These are phyloP conservation scores for Ganoderma sinense DNA, from an alignment of 1,284 basidiomycete genomes.

Conservation along the genomic window DNA sequence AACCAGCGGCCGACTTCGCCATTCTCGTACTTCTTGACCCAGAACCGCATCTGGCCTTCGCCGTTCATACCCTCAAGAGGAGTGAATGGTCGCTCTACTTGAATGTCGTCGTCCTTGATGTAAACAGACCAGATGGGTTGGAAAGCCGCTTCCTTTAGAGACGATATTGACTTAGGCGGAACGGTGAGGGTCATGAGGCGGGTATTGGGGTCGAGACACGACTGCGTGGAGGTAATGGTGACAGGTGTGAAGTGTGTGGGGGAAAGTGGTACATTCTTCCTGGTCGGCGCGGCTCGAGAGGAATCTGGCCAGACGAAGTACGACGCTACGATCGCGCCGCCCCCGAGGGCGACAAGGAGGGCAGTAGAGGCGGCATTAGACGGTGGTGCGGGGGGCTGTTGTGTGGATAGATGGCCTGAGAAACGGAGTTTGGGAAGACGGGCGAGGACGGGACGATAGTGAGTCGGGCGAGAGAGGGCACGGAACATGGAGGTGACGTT, in stretches of 20 bases:
- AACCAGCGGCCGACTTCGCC: slow-evolving; percentile 88
- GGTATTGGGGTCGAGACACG: slow-evolving; percentile 48
- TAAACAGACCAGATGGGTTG: slow-evolving; percentile 78
- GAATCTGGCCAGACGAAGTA: slow-evolving; percentile 60
- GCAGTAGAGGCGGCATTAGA: slow-evolving; percentile 10
- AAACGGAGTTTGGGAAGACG: not conserved
- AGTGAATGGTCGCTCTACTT: slow-evolving; percentile 89
- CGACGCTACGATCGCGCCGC: slow-evolving; percentile 44
- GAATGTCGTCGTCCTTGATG: slow-evolving; percentile 87
- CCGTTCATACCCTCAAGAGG: slow-evolving; percentile 74
- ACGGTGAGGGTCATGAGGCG: slow-evolving; percentile 65
- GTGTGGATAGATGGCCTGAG: not conserved
- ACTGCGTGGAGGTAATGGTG: slow-evolving; percentile 60
- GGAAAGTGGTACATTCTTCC: slow-evolving; percentile 49
- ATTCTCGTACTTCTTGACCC: slow-evolving; percentile 80
- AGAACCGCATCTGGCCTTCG: slow-evolving; percentile 70
- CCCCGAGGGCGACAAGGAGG: slow-evolving; percentile 41
- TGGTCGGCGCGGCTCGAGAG: slow-evolving; percentile 48
- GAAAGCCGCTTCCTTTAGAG: slow-evolving; percentile 32
- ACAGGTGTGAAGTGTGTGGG: slow-evolving; percentile 70
- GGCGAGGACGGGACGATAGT: slow-evolving; percentile 3
- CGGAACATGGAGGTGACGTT: slow-evolving; percentile 23
- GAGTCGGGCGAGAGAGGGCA: slow-evolving; percentile 3
- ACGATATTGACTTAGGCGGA: slow-evolving; percentile 52
- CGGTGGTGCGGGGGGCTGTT: not conserved